These are phyloP conservation scores for Sanghuangporus sanghuang DNA, from an alignment of 1,284 basidiomycete genomes.

Conservation along the genomic window DNA sequence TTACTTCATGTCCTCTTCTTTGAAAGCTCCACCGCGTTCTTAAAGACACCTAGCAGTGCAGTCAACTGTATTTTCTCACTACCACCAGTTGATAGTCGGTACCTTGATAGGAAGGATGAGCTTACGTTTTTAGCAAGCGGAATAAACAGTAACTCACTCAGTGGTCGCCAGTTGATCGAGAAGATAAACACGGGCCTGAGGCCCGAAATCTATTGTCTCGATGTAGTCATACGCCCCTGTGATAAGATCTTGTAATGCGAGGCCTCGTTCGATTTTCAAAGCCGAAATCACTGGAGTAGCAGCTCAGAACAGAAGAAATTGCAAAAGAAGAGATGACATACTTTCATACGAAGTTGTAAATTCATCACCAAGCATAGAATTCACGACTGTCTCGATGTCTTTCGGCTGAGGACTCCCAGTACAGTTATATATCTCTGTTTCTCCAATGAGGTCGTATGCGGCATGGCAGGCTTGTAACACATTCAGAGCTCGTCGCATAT, in stretches of 20 bases:
- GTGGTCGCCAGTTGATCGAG: conserved; percentile 87
- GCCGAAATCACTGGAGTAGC: conserved; percentile 68
- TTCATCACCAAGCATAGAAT: conserved; percentile 95
- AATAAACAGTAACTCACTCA: conserved; percentile 56
- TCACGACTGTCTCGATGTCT: conserved; percentile 90
- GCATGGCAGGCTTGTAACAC: conserved; percentile 98
- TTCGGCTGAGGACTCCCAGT: conserved; percentile 94
- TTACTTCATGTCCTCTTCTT: conserved; percentile 21
- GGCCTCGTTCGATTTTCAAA: conserved; percentile 87
- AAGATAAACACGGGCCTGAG: conserved; percentile 84
- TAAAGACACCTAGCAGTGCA: conserved; percentile 89
- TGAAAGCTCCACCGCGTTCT: conserved; percentile 81
- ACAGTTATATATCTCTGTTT: conserved; percentile 93
- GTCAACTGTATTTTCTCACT: conserved; percentile 95
- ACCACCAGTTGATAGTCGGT: conserved; percentile 89
- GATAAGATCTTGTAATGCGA: conserved; percentile 95
- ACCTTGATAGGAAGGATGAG: conserved; percentile 41
- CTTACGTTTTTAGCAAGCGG: conserved; percentile 5
- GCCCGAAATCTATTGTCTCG: conserved; percentile 81
- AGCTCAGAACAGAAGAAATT: background rate
- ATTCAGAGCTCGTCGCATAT: conserved; percentile 97
- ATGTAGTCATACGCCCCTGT: conserved; percentile 90
- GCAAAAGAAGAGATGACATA: conserved; percentile 34
- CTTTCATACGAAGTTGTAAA: conserved; percentile 91
- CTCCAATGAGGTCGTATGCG: conserved; percentile 85